These are phyloP conservation scores for Phytopythium delawarense DNA, from an alignment of 352 stramenopile species.

Conservation along the genomic window DNA sequence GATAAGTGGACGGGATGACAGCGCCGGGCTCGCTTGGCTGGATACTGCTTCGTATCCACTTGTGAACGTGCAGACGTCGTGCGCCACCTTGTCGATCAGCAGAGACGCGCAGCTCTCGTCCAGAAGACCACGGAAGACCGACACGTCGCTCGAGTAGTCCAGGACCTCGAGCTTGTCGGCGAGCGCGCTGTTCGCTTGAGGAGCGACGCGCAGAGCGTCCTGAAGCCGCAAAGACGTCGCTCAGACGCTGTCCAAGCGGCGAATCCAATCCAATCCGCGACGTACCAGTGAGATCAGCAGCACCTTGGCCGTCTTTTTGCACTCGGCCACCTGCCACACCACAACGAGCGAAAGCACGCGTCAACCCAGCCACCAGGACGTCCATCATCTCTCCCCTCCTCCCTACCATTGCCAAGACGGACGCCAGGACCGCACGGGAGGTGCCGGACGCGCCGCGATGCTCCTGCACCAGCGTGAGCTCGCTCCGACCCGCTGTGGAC, in stretches of 20 bases:
- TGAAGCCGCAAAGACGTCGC: neutral
- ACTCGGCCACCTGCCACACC: slow-evolving; percentile 7
- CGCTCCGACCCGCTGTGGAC: slow-evolving; percentile 27
- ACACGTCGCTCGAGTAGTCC: slow-evolving; percentile 37
- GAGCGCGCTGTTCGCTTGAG: neutral
- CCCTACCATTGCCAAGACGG: slow-evolving; percentile 35
- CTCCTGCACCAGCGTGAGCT: slow-evolving; percentile 67
- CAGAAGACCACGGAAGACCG: slow-evolving; percentile 16
- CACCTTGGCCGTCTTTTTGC: slow-evolving; percentile 25
- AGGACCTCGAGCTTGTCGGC: slow-evolving; percentile 31
- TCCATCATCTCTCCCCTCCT: no score
- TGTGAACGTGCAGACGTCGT: slow-evolving; percentile 24
- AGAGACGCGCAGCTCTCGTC: slow-evolving; percentile 1
- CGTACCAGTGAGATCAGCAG: slow-evolving; percentile 35
- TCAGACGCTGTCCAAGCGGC: neutral
- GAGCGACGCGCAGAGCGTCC: neutral
- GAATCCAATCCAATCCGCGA: no score
- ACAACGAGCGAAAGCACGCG: neutral
- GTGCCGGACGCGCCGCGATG: slow-evolving; percentile 39
- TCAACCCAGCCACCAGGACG: neutral
- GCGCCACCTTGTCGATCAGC: slow-evolving; percentile 24
- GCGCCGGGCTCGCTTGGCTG: neutral
- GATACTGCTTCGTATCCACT: neutral
- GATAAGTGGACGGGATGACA: slow-evolving; percentile 31
- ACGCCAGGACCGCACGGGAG: slow-evolving; percentile 50